Evolutionary conservation across 2,329 filamentous ascomycete genomes (phyloP), one percentile per base, ranked within the genome.

Genomic region (Fusarium coffeatum): DNA sequence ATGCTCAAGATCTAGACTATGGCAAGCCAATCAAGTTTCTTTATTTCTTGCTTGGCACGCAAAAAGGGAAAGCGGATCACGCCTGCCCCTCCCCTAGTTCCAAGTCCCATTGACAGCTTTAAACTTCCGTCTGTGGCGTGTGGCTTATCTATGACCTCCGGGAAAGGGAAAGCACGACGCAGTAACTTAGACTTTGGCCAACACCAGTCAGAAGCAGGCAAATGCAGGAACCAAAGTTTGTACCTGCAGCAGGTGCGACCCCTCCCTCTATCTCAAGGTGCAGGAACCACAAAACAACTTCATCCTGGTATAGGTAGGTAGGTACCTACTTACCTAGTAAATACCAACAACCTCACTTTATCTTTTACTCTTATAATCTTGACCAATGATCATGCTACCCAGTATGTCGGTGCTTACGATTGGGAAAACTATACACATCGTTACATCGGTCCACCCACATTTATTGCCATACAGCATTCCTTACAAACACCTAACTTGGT

Each of bases 11-110:
- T 51, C 22, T 43, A 54, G 68, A 48, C 40, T 72, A 66, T 55
- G 13, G 4, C 2, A 1, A 11, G 8, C 69, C 65, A 72, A 72
- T 47, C 16, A 42, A 18, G n/a, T 30, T 18, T 13, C 11, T 18
- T n/a, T 8, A 56, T 65, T 32, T 42, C 16, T 22, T 43, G 25
- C 41, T 57, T 40, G 57, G 32, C 27, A 55, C 46, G 54, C 66
- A 68, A 71, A 65, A 58, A 54, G 49, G 69, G 69, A 28, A 72
- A 59, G 69, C 42, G 59, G 61, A 47, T 43, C 55, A 40, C 25
- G 47, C 42, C 55, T 34, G 57, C 47, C 47, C 55, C 62, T 59
- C 41, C 51, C 22, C 28, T 58, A 51, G 62, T 59, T 45, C 40
- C 41, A 23, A 23, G 22, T 43, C 11, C 55, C 27, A 55, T 54